phyloP scores from a whole-genome alignment of 495 filamentous ascomycete genomes.

The Penicillium antarcticum region DNA sequence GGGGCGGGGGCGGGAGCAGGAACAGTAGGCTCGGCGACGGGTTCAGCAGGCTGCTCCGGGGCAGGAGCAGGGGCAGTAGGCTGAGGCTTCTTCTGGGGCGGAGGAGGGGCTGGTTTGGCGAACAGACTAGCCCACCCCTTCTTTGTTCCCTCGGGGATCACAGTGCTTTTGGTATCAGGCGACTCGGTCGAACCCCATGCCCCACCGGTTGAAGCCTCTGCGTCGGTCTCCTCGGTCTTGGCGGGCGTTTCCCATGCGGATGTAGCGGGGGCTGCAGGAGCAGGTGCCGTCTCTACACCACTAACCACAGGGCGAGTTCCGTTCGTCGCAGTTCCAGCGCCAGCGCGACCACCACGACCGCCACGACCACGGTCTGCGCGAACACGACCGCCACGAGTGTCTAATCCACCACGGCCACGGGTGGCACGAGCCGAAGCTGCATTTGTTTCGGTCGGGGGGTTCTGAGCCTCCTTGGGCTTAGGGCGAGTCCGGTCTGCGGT shows the following conservation, averaged over 20 bases:
- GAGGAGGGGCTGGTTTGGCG: conserved; percentile 44
- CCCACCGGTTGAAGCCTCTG: conserved; percentile 28
- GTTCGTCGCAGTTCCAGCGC: conserved; percentile 48
- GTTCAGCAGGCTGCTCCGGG: conserved; percentile 27
- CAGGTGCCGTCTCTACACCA: conserved; percentile 25
- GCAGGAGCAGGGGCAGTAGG: conserved; percentile 26
- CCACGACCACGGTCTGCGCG: conserved; percentile 75
- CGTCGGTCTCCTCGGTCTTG: conserved; percentile 21
- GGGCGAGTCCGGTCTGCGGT: conserved; percentile 77
- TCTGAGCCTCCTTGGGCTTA: conserved; percentile 73
- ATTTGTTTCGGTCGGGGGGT: conserved; percentile 45
- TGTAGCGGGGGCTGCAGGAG: conserved; percentile 28
- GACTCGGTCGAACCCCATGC: conserved; percentile 28
- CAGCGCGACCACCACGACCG: conserved; percentile 66
- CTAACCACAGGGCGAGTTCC: conserved; percentile 42
- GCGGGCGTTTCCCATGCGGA: conserved; percentile 40
- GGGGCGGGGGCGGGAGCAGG: conserved; percentile 23
- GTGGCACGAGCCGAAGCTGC: conserved; percentile 56
- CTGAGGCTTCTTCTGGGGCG: conserved; percentile 34
- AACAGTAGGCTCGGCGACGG: conserved; percentile 22
- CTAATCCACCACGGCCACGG: conserved; percentile 63
- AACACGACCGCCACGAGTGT: conserved; percentile 64
- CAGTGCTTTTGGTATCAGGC: conserved; percentile 31
- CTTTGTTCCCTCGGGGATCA: conserved; percentile 48
- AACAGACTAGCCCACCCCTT: conserved; percentile 66